A percentile compares a stretch with the other conserved stretches of the same genome.
phyloP scores from a whole-genome alignment of 1,139 yeast genomes.

The Trichomonascaceae sp. region DNA sequence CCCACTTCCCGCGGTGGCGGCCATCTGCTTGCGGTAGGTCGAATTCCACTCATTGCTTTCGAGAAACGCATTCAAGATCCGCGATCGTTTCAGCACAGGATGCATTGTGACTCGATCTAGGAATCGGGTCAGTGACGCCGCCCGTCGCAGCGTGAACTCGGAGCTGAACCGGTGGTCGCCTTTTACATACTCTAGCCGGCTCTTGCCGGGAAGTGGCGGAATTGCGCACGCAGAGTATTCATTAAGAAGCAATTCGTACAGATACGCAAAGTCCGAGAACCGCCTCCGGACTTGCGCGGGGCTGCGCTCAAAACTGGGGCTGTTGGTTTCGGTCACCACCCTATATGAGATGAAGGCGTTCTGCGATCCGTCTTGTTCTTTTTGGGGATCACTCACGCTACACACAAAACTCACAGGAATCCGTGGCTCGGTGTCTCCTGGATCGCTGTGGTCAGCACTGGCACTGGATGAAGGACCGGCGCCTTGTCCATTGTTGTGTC shows the following conservation, averaged over 20 bases:
- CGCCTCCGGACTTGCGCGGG: slow-evolving; percentile 55
- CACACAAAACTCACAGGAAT: too few relatives aligned
- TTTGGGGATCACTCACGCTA: slow-evolving; percentile 56
- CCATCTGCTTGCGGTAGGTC: slow-evolving; percentile 39
- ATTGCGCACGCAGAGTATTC: slow-evolving; percentile 79
- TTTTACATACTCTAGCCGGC: slow-evolving; percentile 78
- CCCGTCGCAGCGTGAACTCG: slow-evolving; percentile 71
- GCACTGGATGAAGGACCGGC: too few relatives aligned
- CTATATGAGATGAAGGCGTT: slow-evolving; percentile 74
- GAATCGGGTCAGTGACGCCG: slow-evolving; percentile 72
- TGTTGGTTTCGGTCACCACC: slow-evolving; percentile 46
- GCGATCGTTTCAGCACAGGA: slow-evolving; percentile 55
- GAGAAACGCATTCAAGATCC: slow-evolving; percentile 61
- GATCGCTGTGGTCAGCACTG: too few relatives aligned
- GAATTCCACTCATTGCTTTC: slow-evolving; percentile 79
- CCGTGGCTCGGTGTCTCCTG: too few relatives aligned
- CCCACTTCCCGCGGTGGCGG: slow-evolving; percentile 4
- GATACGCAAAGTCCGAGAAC: slow-evolving; percentile 68
- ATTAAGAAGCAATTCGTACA: slow-evolving; percentile 57
- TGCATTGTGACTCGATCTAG: slow-evolving; percentile 61
- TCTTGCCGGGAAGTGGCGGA: slow-evolving; percentile 92
- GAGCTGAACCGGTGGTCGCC: slow-evolving; percentile 85
- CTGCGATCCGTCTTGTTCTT: slow-evolving; percentile 62
- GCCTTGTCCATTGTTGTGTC: too few relatives aligned
- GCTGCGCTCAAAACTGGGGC: slow-evolving; percentile 32